Base-by-base conservation (phyloP, 768 basidiomycete genomes). In the Daedalea quercina region DNA sequence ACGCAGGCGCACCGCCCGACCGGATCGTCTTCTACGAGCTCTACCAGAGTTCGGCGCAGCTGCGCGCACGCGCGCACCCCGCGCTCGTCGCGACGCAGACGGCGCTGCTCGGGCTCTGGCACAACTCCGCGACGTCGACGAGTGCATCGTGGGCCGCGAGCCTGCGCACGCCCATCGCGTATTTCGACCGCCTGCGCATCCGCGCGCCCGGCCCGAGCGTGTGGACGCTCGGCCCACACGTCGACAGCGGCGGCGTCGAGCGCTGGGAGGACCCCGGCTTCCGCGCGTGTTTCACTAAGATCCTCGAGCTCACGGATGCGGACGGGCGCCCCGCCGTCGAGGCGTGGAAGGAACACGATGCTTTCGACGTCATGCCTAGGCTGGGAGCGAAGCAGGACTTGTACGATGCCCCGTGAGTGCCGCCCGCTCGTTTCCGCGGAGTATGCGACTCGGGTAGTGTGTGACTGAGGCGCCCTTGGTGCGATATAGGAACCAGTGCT, bases 121-220 rank as follows among this genome's bases (percentile, higher is more conserved):
- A 82, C 55, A 59, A 76, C 42, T 70, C 78, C 2, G 69, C 77
- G 49, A 4, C 12, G n/a, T 40, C 48, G 3, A 17, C 19, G 6
- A 19, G 33, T 3, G 65, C 74, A 1, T 55, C 60, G 25, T 65
- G 75, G 24, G 64, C 68, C 24, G 65, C 85, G 51, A 72, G 70
- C 52, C 72, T 87, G 25, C 58, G 67, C 11, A 80, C 74, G 2
- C 85, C 87, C 0, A 67, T 90, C n/a, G 80, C 82, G 1, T 91
- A 91, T 65, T 86, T 81, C 54, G 89, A 92, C 67, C 76, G 89
- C 6, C 69, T 90, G 11, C 76, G 87, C 1, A 86, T 90, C 44
- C 77, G 90, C 4, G 75, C 74, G 25, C 85, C 87, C 0, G 90
- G 88, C 0, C 87, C 88, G 55, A 67, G 73, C 12, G 74, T 75